phyloP scores from a whole-genome alignment of 2,329 filamentous ascomycete genomes.

The Colletotrichum cordylinicola region DNA sequence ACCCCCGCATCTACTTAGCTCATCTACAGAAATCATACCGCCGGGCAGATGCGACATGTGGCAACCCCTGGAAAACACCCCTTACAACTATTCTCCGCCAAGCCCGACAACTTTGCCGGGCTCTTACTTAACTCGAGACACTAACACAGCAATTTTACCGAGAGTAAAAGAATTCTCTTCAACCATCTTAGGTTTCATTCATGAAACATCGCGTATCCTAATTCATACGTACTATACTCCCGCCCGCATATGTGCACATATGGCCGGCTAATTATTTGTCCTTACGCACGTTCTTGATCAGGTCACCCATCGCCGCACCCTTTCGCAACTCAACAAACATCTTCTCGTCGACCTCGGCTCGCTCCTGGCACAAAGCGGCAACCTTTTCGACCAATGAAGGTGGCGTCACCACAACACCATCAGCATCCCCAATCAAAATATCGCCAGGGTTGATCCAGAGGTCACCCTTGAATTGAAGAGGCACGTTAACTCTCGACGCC shows the following conservation, averaged over 20 bases:
- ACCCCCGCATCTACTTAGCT: background rate
- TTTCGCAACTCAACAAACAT: conserved; percentile 20
- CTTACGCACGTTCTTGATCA: background rate
- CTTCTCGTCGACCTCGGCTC: conserved; percentile 33
- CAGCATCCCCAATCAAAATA: conserved; percentile 30
- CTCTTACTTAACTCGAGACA: background rate
- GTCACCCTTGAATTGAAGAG: conserved; percentile 29
- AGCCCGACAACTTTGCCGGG: background rate
- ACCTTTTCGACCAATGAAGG: conserved; percentile 29
- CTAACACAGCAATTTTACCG: background rate
- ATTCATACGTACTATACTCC: background rate
- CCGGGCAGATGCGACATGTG: background rate
- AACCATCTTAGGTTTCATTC: background rate
- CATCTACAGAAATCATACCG: background rate
- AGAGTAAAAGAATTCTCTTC: background rate
- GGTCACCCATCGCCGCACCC: conserved; percentile 6
- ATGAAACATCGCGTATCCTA: background rate
- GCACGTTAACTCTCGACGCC: conserved; percentile 31
- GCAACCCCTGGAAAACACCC: background rate
- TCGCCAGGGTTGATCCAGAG: conserved; percentile 35
- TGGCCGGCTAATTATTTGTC: background rate
- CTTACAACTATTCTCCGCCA: fast-evolving
- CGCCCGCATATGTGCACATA: too few relatives aligned
- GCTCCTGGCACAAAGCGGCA: conserved; percentile 30
- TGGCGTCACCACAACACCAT: conserved; percentile 34